Percentiles rank a stretch among this genome's conserved stretches.
Evolutionary conservation across 2,329 filamentous ascomycete species (phyloP).

Genomic region (Claviceps purpurea): DNA sequence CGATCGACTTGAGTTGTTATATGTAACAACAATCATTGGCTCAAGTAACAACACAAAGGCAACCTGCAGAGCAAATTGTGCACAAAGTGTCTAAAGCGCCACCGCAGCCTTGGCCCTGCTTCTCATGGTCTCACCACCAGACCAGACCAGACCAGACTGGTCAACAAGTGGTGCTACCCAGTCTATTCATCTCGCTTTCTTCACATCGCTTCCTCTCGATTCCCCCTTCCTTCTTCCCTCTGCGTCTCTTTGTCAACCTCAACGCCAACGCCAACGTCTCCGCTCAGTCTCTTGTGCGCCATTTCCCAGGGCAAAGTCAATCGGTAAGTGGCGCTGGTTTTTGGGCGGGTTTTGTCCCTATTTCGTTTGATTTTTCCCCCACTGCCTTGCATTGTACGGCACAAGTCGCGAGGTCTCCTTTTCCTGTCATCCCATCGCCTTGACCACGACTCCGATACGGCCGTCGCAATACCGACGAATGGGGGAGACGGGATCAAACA

Average conservation of each 20-base stretch:
- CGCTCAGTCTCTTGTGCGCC: neutral
- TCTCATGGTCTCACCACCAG: neutral
- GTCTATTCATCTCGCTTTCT: neutral
- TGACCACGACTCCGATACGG: neutral
- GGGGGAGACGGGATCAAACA: neutral
- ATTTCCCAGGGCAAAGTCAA: neutral
- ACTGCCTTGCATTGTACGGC: neutral
- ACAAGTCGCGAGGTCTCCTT: neutral
- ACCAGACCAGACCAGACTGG: neutral
- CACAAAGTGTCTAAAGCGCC: too few species aligned
- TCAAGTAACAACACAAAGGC: too few species aligned
- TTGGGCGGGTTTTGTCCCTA: neutral
- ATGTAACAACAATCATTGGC: too few species aligned
- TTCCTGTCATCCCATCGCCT: neutral
- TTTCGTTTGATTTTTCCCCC: neutral
- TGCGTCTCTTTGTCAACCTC: constrained; percentile 1
- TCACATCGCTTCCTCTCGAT: neutral
- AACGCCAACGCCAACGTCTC: neutral
- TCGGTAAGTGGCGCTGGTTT: constrained; percentile 2
- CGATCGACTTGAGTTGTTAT: too few species aligned
- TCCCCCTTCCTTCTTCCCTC: neutral
- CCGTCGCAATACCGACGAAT: neutral
- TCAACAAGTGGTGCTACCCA: neutral
- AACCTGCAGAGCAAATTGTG: too few species aligned
- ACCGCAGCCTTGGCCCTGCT: neutral